Conservation (phyloP, 306 rosid genomes). For the Lagenaria siceraria region DNA sequence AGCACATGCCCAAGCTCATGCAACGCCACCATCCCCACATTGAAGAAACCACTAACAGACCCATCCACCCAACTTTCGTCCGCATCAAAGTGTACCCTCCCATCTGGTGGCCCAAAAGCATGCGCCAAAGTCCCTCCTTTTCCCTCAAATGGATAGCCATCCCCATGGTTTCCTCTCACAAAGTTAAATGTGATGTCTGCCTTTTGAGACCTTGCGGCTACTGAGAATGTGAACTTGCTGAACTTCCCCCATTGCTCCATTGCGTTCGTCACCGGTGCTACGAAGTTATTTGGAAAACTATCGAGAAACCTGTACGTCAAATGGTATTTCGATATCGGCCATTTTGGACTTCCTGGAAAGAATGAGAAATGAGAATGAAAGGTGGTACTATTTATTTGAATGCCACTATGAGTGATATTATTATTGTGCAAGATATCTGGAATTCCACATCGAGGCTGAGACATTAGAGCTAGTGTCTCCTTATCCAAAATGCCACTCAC, state of each 20-base stretch:
- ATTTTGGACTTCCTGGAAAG: not conserved
- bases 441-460: constrained; percentile 28
- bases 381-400: not conserved
- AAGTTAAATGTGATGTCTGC: not conserved
- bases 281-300: too few species aligned
- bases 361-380: not conserved
- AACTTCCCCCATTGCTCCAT: too few species aligned
- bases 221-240: too few species aligned
- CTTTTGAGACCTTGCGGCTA: too few species aligned
- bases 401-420: too few species aligned
- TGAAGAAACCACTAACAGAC: too few species aligned
- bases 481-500: constrained; percentile 16
- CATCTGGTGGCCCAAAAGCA: not conserved
- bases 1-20: not conserved
- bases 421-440: constrained; percentile 10
- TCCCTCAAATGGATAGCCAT: not conserved
- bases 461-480: constrained; percentile 16
- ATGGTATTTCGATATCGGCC: not conserved
- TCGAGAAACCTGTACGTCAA: not conserved
- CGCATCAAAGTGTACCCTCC: not conserved
- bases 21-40: not conserved
- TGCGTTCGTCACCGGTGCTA: not conserved
- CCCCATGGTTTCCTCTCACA: not conserved
- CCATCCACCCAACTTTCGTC: not conserved
- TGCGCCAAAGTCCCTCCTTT: not conserved